A percentile compares a stretch with the other conserved stretches of the same genome.
These are phyloP conservation scores for Austroboletus festivus DNA, from an alignment of 768 basidiomycete genomes.

Conservation along the genomic window DNA sequence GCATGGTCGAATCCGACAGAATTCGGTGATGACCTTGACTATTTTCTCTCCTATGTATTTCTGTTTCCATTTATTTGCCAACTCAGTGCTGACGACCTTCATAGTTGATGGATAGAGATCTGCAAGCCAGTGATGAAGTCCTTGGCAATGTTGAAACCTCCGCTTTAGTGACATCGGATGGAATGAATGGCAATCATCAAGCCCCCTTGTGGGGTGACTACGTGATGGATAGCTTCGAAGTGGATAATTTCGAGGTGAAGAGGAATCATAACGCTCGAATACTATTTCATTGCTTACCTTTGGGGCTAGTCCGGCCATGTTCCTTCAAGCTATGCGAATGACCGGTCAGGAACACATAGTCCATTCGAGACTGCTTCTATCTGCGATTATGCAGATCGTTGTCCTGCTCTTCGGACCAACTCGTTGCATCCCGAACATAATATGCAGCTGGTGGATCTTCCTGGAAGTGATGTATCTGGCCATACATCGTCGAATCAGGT, in stretches of 20 bases:
- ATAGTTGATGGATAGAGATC: neutral
- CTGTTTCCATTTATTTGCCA: neutral
- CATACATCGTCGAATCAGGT: neutral
- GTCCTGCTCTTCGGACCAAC: neutral
- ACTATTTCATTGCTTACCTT: neutral
- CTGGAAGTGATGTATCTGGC: no score
- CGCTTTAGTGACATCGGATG: neutral
- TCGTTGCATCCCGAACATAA: neutral
- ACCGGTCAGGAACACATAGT: neutral
- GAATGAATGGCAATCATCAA: neutral
- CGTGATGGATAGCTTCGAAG: no score
- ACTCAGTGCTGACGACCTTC: neutral
- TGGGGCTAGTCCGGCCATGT: neutral
- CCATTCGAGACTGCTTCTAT: neutral
- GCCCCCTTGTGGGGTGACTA: neutral
- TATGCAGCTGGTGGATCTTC: neutral
- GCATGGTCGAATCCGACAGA: no score
- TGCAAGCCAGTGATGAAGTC: neutral
- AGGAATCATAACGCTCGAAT: neutral
- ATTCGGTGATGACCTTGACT: no score
- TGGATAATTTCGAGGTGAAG: slow-evolving; percentile 4
- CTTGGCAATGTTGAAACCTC: neutral
- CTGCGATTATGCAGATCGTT: neutral
- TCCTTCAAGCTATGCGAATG: no score
- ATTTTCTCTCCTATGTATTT: no score